phyloP scores from a whole-genome alignment of 2,329 filamentous ascomycete species.

The Stagonosporopsis vannaccii region DNA sequence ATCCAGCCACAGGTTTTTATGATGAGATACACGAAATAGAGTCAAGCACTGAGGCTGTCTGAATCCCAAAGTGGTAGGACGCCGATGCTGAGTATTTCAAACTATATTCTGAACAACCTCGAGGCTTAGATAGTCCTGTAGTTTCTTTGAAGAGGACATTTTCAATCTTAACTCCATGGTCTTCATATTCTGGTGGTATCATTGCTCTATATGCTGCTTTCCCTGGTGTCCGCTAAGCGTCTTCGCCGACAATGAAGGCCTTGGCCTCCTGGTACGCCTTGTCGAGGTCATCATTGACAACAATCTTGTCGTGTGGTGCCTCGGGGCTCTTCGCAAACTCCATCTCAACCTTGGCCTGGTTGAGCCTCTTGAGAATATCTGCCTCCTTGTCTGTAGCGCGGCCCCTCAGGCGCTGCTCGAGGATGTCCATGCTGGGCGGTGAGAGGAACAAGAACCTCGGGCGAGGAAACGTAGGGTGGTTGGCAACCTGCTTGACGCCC shows the following conservation, averaged over 20 bases:
- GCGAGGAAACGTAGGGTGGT: constrained; percentile 66
- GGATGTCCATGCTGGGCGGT: constrained; percentile 75
- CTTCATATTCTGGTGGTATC: constrained; percentile 10
- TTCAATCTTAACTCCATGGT: background rate
- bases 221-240: constrained; percentile 22
- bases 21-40: constrained; percentile 94
- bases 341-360: constrained; percentile 56
- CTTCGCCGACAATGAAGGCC: constrained; percentile 57
- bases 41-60: constrained; percentile 91
- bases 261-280: constrained; percentile 59
- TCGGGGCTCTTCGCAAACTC: constrained; percentile 49
- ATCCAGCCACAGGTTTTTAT: constrained; percentile 64
- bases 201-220: background rate
- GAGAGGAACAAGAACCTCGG: constrained; percentile 86
- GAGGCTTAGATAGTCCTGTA: constrained; percentile 38
- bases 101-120: constrained; percentile 57
- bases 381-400: constrained; percentile 57
- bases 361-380: constrained; percentile 56
- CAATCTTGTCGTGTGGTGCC: constrained; percentile 60
- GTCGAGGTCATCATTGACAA: constrained; percentile 62
- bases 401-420: constrained; percentile 67
- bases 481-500: constrained; percentile 93
- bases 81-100: constrained; percentile 54
- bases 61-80: constrained; percentile 56
- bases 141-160: background rate